A percentile compares a stretch with the other conserved stretches of the same genome.
phyloP scores from a whole-genome alignment of 2,329 filamentous ascomycete genomes.

The Colletotrichum somersetense region DNA sequence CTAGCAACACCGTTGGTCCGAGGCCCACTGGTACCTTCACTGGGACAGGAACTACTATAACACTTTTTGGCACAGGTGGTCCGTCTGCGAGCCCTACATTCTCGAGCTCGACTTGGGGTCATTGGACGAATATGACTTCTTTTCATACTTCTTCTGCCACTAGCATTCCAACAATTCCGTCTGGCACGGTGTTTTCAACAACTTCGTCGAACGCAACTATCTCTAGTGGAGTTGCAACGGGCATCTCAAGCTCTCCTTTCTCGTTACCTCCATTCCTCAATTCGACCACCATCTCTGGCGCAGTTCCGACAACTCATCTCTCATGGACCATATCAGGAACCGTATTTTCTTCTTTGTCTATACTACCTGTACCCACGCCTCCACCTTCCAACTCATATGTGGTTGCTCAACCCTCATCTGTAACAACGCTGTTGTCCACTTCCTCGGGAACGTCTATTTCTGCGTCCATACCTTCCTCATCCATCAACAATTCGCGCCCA shows the following conservation, averaged over 20 bases:
- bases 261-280: conserved; percentile 15
- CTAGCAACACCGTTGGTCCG: background rate
- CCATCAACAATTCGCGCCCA: background rate
- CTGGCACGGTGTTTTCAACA: background rate
- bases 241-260: background rate
- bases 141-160: background rate
- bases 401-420: background rate
- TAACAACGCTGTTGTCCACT: background rate
- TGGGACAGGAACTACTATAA: background rate
- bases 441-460: background rate
- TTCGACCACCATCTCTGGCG: conserved; percentile 20
- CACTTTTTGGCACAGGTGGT: background rate
- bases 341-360: conserved; percentile 20
- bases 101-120: conserved; percentile 5
- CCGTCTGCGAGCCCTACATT: background rate
- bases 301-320: background rate
- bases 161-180: background rate
- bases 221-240: background rate
- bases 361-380: conserved; percentile 24
- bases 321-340: conserved; percentile 18
- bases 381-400: background rate
- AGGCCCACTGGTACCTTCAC: background rate
- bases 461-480: background rate
- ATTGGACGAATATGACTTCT: conserved; percentile 13
- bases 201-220: background rate